Evolutionary conservation across 345 rosid genomes (phyloP).

Genomic region (Carallia brachiata): DNA sequence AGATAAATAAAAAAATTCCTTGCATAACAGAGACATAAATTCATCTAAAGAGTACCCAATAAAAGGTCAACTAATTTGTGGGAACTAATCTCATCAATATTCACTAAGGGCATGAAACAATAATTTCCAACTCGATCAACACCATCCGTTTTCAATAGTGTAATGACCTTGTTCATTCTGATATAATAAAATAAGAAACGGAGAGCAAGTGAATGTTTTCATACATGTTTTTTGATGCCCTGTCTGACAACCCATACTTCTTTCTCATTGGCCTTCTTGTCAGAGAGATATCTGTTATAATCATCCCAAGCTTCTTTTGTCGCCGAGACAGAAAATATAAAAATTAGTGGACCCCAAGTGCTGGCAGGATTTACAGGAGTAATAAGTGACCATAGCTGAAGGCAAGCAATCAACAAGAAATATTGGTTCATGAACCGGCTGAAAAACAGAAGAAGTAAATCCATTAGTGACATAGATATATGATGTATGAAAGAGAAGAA

Average conservation of each 20-base stretch:
- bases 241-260: constrained; percentile 86
- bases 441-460: constrained; percentile 30
- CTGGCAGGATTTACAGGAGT: constrained; percentile 99
- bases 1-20: too few species aligned
- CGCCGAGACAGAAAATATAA: constrained; percentile 94
- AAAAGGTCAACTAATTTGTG: neutral
- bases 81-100: neutral
- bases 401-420: constrained; percentile 98
- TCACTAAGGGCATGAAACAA: neutral
- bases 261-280: constrained; percentile 95
- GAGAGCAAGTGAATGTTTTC: constrained; percentile 14
- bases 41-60: neutral
- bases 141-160: neutral
- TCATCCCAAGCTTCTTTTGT: constrained; percentile 99
- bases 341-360: constrained; percentile 97
- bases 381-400: constrained; percentile 97
- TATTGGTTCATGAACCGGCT: constrained; percentile 99
- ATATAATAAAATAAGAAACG: neutral
- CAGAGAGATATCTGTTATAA: constrained; percentile 89
- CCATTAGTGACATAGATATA: constrained; percentile 2
- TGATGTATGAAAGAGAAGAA: neutral
- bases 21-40: neutral
- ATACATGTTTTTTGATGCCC: constrained; percentile 80
- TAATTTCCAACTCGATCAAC: neutral
- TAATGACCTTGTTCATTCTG: neutral